These are phyloP conservation scores for Penicillium sp. DNA, from an alignment of 2,329 filamentous ascomycete species.

Conservation along the genomic window DNA sequence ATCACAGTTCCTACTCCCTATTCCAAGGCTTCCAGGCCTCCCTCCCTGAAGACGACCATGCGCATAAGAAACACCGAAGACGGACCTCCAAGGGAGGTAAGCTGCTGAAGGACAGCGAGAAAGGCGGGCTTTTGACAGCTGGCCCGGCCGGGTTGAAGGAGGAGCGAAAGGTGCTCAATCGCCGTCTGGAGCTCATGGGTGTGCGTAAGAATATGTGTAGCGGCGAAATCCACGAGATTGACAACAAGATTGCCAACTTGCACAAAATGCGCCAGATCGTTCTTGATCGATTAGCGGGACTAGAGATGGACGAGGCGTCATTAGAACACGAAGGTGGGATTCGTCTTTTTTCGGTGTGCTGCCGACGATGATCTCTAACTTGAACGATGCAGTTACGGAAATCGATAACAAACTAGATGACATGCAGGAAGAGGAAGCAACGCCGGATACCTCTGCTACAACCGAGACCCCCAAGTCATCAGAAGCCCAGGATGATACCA, in stretches of 20 bases:
- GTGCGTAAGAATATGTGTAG: constrained; percentile 98
- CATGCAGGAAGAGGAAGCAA: constrained; percentile 54
- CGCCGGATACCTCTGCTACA: constrained; percentile 34
- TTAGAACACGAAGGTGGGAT: constrained; percentile 83
- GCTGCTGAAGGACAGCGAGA: constrained; percentile 66
- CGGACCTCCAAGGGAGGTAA: constrained; percentile 76
- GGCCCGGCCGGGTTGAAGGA: constrained; percentile 75
- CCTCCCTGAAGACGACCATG: constrained; percentile 69
- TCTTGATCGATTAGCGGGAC: constrained; percentile 77
- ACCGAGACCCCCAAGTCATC: constrained; percentile 42
- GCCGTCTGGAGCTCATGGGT: constrained; percentile 86
- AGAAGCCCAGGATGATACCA: constrained; percentile 49
- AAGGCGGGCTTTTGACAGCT: constrained; percentile 62
- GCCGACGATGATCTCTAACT: constrained; percentile 5
- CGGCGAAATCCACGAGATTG: constrained; percentile 93
- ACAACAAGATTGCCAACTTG: constrained; percentile 93
- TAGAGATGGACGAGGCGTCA: constrained; percentile 89
- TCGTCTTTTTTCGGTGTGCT: not conserved
- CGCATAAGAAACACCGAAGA: constrained; percentile 70
- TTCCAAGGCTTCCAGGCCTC: constrained; percentile 97
- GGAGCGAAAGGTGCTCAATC: constrained; percentile 78
- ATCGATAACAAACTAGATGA: constrained; percentile 67
- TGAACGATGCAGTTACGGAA: constrained; percentile 52
- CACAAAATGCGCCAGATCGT: constrained; percentile 92
- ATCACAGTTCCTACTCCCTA: constrained; percentile 83